A percentile compares a stretch with the other conserved stretches of the same genome.
Conservation (phyloP, 345 rosid species). For the Gossypium arboreum region DNA sequence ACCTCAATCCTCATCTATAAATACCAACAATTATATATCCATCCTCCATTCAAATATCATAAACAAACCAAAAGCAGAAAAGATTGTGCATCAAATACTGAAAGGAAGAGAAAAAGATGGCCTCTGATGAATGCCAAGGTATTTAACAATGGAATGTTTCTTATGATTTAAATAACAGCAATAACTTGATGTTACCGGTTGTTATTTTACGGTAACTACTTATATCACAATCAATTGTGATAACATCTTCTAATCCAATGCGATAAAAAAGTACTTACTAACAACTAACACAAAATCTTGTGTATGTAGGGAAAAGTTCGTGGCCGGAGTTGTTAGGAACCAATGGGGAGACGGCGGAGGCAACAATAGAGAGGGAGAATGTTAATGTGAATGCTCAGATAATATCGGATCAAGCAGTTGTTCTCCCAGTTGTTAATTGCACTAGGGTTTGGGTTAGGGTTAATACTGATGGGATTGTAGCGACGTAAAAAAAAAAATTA, state of each 20-base stretch:
- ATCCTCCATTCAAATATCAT: not conserved
- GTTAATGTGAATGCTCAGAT: conserved; percentile 7
- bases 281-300: not conserved
- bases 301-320: conserved; percentile 19
- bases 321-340: conserved; percentile 24
- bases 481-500: too few relatives aligned
- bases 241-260: too few relatives aligned
- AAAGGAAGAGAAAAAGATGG: not conserved
- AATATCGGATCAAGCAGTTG: not conserved
- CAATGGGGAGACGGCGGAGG: conserved; percentile 1
- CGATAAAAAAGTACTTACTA: too few relatives aligned
- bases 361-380: conserved; percentile 21
- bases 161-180: not conserved
- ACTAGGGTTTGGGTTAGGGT: conserved; percentile 23
- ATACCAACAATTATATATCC: not conserved
- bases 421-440: not conserved
- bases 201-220: too few relatives aligned
- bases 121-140: not conserved
- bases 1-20: not conserved
- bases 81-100: too few relatives aligned
- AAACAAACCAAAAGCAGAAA: not conserved
- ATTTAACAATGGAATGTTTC: not conserved
- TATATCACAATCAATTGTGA: too few relatives aligned
- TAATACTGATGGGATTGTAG: not conserved
- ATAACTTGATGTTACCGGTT: too few relatives aligned